A percentile compares a stretch with the other conserved stretches of the same genome.
Conservation (phyloP, 2,329 filamentous ascomycete genomes). For the Arthrinium puccinioides region DNA sequence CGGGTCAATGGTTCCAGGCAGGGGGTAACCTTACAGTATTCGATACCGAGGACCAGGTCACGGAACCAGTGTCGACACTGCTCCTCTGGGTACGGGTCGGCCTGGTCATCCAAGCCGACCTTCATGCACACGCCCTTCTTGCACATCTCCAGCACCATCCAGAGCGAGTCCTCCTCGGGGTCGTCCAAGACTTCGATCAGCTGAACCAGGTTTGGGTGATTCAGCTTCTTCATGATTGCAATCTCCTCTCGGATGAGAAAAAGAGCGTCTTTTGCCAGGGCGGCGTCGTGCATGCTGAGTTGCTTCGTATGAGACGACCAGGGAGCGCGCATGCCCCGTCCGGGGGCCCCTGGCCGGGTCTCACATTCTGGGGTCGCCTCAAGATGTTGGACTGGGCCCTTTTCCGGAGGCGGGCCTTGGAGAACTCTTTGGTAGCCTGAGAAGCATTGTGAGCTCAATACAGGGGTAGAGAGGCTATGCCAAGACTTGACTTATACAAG, state of each 20-base stretch:
- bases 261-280: constrained; percentile 63
- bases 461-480: neutral
- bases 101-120: constrained; percentile 76
- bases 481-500: neutral
- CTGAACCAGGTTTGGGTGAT: constrained; percentile 89
- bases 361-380: constrained; percentile 29
- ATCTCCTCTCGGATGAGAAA: constrained; percentile 93
- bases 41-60: constrained; percentile 88
- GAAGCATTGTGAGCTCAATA: neutral
- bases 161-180: constrained; percentile 88
- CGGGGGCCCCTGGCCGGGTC: constrained; percentile 8
- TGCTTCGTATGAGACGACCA: constrained; percentile 19
- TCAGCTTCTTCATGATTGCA: constrained; percentile 97
- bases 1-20: neutral
- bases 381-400: constrained; percentile 86
- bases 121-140: constrained; percentile 98
- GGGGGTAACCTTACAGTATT: constrained; percentile 64
- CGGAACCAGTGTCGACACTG: constrained; percentile 87
- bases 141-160: constrained; percentile 99
- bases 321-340: constrained; percentile 13
- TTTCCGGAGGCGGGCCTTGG: constrained; percentile 82
- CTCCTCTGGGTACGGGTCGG: constrained; percentile 76
- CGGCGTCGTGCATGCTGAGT: constrained; percentile 36
- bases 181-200: constrained; percentile 94
- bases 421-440: constrained; percentile 95